Evolutionary conservation across 148 eudicot species (phyloP), one percentile per base, ranked within the genome.

Genomic region (Camellia granthamiana): DNA sequence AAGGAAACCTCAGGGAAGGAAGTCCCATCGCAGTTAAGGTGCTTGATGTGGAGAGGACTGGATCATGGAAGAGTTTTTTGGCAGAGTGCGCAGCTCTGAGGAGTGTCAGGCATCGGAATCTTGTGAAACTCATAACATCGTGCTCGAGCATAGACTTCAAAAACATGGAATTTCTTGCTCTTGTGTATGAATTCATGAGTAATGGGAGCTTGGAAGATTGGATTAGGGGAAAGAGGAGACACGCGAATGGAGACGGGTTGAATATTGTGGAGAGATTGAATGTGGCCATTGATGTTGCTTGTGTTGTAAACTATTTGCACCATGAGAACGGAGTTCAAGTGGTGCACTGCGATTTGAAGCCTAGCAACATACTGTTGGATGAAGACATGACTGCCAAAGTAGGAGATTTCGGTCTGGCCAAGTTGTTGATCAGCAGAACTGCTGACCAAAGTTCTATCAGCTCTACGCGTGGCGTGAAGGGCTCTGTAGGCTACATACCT

Each of bases 291-390:
- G 96, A 87, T 83, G 87, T 92, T 41, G 96, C 90, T 13, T 68
- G 81, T 81, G 92, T 87, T 21, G 30, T 92, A 3, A 79, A 76
- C 52, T 92, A 92, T 77, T 41, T 92, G 62, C 96, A 92, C 81
- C 84, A 88, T 79, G 92, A 90, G 21, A 86, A 80, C 21, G 90
- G 88, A 77, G 78, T 79, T 56, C 86, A 83, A 12, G 82, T 90
- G 15, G 91, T 92, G 81, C 96, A 92, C 44, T 90, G 95, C 81
- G 93, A 91, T 84, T n/a, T 91, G 41, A 91, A 91, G 84, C 95
- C 92, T 16, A 85, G 90, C 74, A 92, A 90, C 71, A 79, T 90
- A 19, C 86, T 92, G 16, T 65, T 92, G n/a, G 92, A 90, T 52
- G 80, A 79, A 69, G 91, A 92, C 69, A 79, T 90, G 91, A 88